phyloP scores from a whole-genome alignment of 1,284 basidiomycete species.

The Ceratobasidium sp. region DNA sequence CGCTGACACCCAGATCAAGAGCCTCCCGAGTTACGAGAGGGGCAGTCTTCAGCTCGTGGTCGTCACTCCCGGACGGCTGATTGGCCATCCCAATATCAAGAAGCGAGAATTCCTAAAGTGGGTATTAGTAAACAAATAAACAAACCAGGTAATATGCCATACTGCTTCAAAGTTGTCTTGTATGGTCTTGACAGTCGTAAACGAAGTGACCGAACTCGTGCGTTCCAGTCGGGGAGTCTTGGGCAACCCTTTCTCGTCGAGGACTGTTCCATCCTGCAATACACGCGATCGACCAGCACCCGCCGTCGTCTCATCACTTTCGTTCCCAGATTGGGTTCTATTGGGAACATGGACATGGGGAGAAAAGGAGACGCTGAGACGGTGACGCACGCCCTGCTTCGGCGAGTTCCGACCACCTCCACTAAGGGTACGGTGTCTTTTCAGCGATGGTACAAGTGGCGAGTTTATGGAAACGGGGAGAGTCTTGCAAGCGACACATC shows the following conservation, averaged over 20 bases:
- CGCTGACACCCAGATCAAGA: conserved; percentile 44
- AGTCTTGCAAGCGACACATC: conserved; percentile 34
- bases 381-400: conserved; percentile 27
- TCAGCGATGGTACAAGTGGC: conserved; percentile 18
- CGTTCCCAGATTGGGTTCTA: conserved; percentile 31
- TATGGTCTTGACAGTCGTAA: conserved; percentile 15
- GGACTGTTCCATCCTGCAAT: conserved; percentile 9
- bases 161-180: conserved; percentile 22
- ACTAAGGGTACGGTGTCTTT: conserved; percentile 28
- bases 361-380: conserved; percentile 32
- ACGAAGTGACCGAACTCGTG: conserved; percentile 24
- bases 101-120: conserved; percentile 22
- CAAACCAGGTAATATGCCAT: neutral
- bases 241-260: conserved; percentile 18
- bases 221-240: conserved; percentile 30
- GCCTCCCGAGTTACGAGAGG: conserved; percentile 51
- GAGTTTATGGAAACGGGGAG: conserved; percentile 32
- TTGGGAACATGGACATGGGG: conserved; percentile 35
- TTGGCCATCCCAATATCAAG: conserved; percentile 19
- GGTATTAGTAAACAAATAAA: neutral
- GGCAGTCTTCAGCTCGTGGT: conserved; percentile 50
- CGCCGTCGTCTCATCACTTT: conserved; percentile 29
- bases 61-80: conserved; percentile 38
- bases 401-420: conserved; percentile 23
- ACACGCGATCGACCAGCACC: neutral